Evolutionary conservation across 108 stramenopile species (phyloP), one percentile per base, ranked within the genome.

Genomic region (Conticribra weissflogii): DNA sequence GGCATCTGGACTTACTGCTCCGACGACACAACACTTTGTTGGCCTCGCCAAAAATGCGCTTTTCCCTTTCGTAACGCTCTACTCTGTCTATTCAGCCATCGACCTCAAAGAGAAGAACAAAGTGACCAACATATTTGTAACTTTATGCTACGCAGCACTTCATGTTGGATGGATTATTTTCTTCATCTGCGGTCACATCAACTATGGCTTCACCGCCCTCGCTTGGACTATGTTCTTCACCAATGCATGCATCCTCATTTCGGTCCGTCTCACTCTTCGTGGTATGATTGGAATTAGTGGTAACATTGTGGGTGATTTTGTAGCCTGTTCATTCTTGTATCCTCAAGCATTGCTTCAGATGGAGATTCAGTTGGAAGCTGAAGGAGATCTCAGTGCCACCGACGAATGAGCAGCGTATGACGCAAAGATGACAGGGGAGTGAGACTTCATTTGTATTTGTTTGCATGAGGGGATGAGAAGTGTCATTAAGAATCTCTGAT

Each of bases 131-230:
- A 3, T 54, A 14, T 36, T 67, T 8, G 27, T 45, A 36, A 57
- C 53, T 22, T 50, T 15, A 9, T 12, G 14, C 41, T 67, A 55
- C 27, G 54, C 29, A 30, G 2, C 27, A 1, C 15, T 54, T 22
- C 56, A 57, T 67, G 54, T 55, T 34, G 17, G 19, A 19, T 67
- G 66, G 66, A 67, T 52, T 68, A 0, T 32, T 5, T 44, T 72
- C 8, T 63, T 62, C 66, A 76, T 71, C 48, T 76, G 75, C 32
- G 81, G 81, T 22, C 66, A 60, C 21, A 67, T 71, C 12, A 76
- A 76, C 51, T 32, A 75, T 27, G 75, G 77, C 12, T 56, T 81
- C 24, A 72, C 80, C 29, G 67, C 82, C 21, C 83, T 87, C 41
- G 73, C 76, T 4, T 57, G 69, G 48, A 81, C 83, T 12, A 44